Percentiles rank a stretch among this genome's conserved stretches.
Evolutionary conservation across 2,329 filamentous ascomycete genomes (phyloP).

Genomic region (Penicillium palitans): DNA sequence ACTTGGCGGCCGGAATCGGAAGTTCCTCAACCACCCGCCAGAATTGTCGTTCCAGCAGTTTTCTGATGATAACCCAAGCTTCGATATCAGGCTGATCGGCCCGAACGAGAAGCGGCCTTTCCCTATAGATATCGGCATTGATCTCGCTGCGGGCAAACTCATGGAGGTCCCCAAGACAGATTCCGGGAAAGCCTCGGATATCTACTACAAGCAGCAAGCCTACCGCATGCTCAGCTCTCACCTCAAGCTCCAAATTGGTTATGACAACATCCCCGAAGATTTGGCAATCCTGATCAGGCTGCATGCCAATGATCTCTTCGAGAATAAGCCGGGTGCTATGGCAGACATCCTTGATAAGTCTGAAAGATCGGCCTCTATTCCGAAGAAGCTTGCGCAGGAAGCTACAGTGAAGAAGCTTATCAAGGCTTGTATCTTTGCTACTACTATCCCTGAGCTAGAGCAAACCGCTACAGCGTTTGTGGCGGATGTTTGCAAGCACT

Average conservation of each 20-base stretch:
- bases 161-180: conserved; percentile 71
- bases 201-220: conserved; percentile 90
- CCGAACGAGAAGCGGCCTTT: conserved; percentile 88
- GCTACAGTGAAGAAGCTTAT: conserved; percentile 78
- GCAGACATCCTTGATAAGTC: conserved; percentile 69
- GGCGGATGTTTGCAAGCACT: conserved; percentile 80
- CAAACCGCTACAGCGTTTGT: conserved; percentile 74
- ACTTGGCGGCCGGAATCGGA: conserved; percentile 89
- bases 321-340: conserved; percentile 70
- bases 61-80: conserved; percentile 82
- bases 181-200: conserved; percentile 64
- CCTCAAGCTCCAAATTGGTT: conserved; percentile 84
- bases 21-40: conserved; percentile 88
- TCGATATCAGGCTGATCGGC: conserved; percentile 85
- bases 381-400: conserved; percentile 85
- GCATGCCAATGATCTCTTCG: conserved; percentile 81
- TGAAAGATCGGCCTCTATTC: conserved; percentile 77
- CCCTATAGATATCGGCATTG: conserved; percentile 80
- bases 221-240: conserved; percentile 85
- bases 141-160: conserved; percentile 83
- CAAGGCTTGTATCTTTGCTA: conserved; percentile 83
- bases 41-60: conserved; percentile 80
- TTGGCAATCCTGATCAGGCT: conserved; percentile 80
- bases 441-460: conserved; percentile 77
- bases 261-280: conserved; percentile 85